Percentiles rank a stretch among this genome's conserved stretches.
These are phyloP conservation scores for Suillus subluteus DNA, from an alignment of 768 basidiomycete species.

Conservation along the genomic window DNA sequence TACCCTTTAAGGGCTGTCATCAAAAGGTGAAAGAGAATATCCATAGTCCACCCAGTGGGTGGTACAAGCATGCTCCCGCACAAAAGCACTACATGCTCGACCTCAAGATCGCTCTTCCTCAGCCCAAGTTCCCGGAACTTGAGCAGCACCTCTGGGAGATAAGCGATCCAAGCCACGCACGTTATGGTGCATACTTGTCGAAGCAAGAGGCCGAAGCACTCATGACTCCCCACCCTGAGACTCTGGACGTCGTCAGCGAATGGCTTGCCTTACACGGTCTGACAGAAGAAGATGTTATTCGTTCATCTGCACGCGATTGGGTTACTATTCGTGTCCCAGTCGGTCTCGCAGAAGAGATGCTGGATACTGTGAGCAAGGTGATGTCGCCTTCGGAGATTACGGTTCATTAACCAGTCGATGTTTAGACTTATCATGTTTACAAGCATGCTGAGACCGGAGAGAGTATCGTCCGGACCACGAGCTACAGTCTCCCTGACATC, in stretches of 20 bases:
- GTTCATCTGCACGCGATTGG: not conserved
- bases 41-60: not conserved
- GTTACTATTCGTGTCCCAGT: not conserved
- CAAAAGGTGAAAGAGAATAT: not conserved
- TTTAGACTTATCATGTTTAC: not conserved
- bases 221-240: not conserved
- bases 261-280: not conserved
- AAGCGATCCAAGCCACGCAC: not conserved
- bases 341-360: not conserved
- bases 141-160: not conserved
- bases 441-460: not conserved
- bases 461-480: not conserved
- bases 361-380: not conserved
- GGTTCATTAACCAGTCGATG: not conserved
- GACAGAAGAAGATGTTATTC: not conserved
- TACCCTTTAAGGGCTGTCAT: not conserved
- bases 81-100: not conserved
- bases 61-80: not conserved
- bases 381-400: not conserved
- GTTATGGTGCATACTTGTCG: not conserved
- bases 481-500: not conserved
- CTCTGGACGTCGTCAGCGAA: not conserved
- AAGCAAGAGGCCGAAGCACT: not conserved
- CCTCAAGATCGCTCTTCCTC: conserved; percentile 34
- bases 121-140: not conserved